phyloP scores from a whole-genome alignment of 805 yeast species.

The Candida methanosorbosa region DNA sequence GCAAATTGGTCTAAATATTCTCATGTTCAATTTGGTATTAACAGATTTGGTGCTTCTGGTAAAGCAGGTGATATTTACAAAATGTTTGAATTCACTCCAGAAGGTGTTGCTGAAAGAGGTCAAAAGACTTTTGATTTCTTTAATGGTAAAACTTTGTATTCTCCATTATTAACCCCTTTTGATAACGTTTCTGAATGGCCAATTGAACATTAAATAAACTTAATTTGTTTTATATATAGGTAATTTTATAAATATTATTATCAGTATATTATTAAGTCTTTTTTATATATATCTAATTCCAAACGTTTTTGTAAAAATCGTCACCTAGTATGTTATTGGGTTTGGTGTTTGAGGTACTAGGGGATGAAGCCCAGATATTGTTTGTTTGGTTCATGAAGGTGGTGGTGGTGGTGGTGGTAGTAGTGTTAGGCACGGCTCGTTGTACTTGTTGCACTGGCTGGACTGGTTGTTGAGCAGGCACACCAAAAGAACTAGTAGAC shows the following conservation, averaged over 20 bases:
- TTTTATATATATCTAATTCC: slow-evolving; percentile 10
- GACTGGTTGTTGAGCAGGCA: not conserved
- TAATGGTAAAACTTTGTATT: slow-evolving; percentile 61
- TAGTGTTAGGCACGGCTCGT: not conserved
- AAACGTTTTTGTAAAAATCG: slow-evolving; percentile 19
- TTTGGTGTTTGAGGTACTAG: slow-evolving; percentile 4
- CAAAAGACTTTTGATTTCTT: slow-evolving; percentile 70
- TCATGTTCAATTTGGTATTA: slow-evolving; percentile 92
- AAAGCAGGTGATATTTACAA: slow-evolving; percentile 77
- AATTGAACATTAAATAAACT: slow-evolving; percentile 3
- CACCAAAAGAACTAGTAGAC: not conserved
- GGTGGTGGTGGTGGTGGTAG: too few relatives aligned
- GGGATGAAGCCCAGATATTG: slow-evolving; percentile 8
- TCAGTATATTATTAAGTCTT: not conserved
- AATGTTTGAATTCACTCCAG: slow-evolving; percentile 84
- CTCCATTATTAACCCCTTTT: slow-evolving; percentile 79
- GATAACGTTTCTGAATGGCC: slow-evolving; percentile 21
- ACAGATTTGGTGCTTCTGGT: slow-evolving; percentile 96
- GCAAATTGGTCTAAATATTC: slow-evolving; percentile 92
- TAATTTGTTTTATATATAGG: too few relatives aligned
- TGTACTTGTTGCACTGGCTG: not conserved
- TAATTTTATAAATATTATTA: not conserved
- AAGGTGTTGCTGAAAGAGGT: slow-evolving; percentile 85
- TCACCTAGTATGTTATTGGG: slow-evolving; percentile 20
- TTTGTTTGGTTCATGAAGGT: slow-evolving; percentile 3